phyloP scores from a whole-genome alignment of 192 early-diverging fungal species.

The Coemansia sp. region DNA sequence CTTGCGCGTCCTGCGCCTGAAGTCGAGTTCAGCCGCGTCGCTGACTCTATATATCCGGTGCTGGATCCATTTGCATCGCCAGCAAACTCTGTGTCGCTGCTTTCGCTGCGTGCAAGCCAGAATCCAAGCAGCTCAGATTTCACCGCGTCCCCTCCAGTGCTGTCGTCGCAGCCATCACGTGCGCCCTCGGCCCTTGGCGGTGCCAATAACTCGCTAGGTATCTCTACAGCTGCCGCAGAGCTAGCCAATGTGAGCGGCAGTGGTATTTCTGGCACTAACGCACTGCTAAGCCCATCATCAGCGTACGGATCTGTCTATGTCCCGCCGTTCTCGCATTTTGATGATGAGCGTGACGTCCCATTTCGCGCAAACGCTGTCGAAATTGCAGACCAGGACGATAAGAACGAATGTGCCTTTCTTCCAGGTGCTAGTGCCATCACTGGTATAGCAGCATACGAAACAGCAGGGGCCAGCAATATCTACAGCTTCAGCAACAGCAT shows the following conservation, averaged over 20 bases:
- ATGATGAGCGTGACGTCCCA: constrained; percentile 38
- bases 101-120: constrained; percentile 42
- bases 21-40: constrained; percentile 35
- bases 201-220: not conserved
- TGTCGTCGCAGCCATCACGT: not conserved
- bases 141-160: not conserved
- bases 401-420: constrained; percentile 49
- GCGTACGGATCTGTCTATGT: not conserved
- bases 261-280: not conserved
- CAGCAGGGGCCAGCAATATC: not conserved
- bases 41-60: constrained; percentile 18
- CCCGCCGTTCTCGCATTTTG: constrained; percentile 18
- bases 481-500: constrained; percentile 1
- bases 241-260: not conserved
- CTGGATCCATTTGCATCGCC: constrained; percentile 14
- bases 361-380: constrained; percentile 48
- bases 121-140: constrained; percentile 6
- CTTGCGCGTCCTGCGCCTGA: constrained; percentile 48
- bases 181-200: not conserved
- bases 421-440: constrained; percentile 1
- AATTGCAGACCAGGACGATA: constrained; percentile 52
- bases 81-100: constrained; percentile 32
- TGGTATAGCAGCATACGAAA: not conserved
- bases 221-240: not conserved
- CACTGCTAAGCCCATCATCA: not conserved